Conservation (phyloP, 1,284 basidiomycete species). For the Papiliotrema nemorosa region DNA sequence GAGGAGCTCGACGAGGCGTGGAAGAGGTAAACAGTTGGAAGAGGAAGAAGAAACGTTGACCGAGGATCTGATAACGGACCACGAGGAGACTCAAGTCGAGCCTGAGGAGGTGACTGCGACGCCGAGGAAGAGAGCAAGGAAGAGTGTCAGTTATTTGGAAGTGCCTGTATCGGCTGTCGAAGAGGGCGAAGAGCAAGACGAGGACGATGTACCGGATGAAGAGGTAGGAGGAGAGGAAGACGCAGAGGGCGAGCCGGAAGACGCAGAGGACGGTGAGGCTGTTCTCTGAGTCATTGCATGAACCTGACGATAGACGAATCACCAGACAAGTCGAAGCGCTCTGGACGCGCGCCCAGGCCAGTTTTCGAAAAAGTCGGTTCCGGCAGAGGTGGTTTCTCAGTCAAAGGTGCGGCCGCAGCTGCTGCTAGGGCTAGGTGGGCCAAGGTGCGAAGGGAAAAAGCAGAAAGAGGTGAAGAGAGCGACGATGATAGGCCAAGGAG, state of each 20-base stretch:
- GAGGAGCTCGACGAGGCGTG: slow-evolving; percentile 15
- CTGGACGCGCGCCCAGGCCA: slow-evolving; percentile 20
- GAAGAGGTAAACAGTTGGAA: slow-evolving; percentile 17
- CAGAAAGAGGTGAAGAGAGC: slow-evolving; percentile 40
- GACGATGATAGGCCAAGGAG: slow-evolving; percentile 19
- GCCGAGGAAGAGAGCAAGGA: slow-evolving; percentile 13
- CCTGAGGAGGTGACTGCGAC: slow-evolving; percentile 4
- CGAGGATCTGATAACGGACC: slow-evolving; percentile 11
- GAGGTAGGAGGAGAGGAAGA: slow-evolving; percentile 18
- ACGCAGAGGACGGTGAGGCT: slow-evolving; percentile 12
- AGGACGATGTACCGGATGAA: slow-evolving; percentile 15
- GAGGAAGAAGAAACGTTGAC: slow-evolving; percentile 6
- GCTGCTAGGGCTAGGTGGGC: slow-evolving; percentile 46
- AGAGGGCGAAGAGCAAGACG: slow-evolving; percentile 7
- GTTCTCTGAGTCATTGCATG: neutral
- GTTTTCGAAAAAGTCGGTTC: slow-evolving; percentile 31
- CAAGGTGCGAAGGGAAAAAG: slow-evolving; percentile 38
- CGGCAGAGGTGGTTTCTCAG: slow-evolving; percentile 44
- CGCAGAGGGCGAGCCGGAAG: slow-evolving; percentile 13
- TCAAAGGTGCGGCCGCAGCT: slow-evolving; percentile 46
- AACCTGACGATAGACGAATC: neutral
- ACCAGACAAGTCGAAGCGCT: neutral
- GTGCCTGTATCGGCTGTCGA: slow-evolving; percentile 14
- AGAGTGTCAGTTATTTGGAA: slow-evolving; percentile 26
- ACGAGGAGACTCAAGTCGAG: slow-evolving; percentile 14